Percentiles rank a stretch among this genome's conserved stretches.
These are phyloP conservation scores for Trichophyton benhamiae DNA, from an alignment of 2,329 filamentous ascomycete species.

Conservation along the genomic window DNA sequence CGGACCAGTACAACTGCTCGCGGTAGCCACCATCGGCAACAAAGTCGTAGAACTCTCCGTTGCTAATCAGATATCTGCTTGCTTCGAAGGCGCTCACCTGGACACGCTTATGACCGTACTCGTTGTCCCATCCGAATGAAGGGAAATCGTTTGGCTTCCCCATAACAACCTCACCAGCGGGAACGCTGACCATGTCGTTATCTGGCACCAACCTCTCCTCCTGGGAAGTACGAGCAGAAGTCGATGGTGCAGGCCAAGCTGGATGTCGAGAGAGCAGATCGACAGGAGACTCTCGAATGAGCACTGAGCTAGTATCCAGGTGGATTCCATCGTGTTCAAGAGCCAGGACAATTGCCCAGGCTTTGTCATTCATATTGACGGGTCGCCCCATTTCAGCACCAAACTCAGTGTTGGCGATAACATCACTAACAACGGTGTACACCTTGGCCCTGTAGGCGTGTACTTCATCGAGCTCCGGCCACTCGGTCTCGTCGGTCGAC, in stretches of 20 bases:
- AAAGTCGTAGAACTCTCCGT: neutral
- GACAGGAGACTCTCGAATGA: neutral
- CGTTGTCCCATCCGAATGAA: neutral
- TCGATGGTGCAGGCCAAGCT: neutral
- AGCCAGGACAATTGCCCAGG: neutral
- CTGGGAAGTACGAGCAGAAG: neutral
- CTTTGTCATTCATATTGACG: neutral
- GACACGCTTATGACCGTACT: neutral
- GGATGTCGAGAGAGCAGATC: neutral
- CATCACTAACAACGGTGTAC: neutral
- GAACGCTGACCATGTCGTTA: neutral
- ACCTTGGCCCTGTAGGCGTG: neutral
- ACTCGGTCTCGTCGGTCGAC: neutral
- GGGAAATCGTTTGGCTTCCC: slow-evolving; percentile 1
- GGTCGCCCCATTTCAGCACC: neutral
- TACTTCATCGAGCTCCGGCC: neutral
- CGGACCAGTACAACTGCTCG: neutral
- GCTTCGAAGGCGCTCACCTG: neutral
- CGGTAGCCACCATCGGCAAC: neutral
- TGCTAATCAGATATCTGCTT: neutral
- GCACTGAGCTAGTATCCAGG: neutral
- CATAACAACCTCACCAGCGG: neutral
- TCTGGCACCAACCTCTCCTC: neutral
- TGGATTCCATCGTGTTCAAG: slow-evolving; percentile 3
- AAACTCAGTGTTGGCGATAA: neutral